A percentile compares a stretch with the other conserved stretches of the same genome.
These are phyloP conservation scores for Apophysomyces elegans DNA, from an alignment of 371 early-diverging fungal genomes.

Conservation along the genomic window DNA sequence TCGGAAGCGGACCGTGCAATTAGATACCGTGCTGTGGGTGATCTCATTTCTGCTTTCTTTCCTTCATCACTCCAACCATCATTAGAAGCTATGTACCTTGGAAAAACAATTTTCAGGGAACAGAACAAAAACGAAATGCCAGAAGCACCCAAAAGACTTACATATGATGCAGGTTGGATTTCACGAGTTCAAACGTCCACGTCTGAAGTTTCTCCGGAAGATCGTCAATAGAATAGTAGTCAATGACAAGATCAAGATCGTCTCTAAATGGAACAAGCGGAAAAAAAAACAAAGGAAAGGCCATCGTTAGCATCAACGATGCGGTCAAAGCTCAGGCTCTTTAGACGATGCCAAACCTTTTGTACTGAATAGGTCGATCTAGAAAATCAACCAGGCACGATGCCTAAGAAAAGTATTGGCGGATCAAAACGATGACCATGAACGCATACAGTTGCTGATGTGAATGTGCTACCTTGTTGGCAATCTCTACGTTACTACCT, in stretches of 20 bases:
- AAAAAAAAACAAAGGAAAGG: too few species aligned
- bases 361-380: slow-evolving; percentile 31
- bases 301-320: too few species aligned
- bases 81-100: slow-evolving; percentile 56
- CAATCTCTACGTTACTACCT: slow-evolving; percentile 18
- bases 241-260: slow-evolving; percentile 35
- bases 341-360: slow-evolving; percentile 14
- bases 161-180: slow-evolving; percentile 58
- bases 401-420: slow-evolving; percentile 20
- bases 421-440: neutral
- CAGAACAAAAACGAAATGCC: too few species aligned
- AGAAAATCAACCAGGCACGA: slow-evolving; percentile 33
- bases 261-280: slow-evolving; percentile 9
- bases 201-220: slow-evolving; percentile 38
- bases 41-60: slow-evolving; percentile 56
- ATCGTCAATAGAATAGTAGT: slow-evolving; percentile 50
- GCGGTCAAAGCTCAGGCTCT: too few species aligned
- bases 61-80: slow-evolving; percentile 60
- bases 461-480: slow-evolving; percentile 18
- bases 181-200: slow-evolving; percentile 59
- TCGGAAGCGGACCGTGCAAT: slow-evolving; percentile 43
- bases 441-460: neutral
- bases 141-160: slow-evolving; percentile 24
- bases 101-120: too few species aligned
- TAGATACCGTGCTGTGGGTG: slow-evolving; percentile 51